These are phyloP conservation scores for Pseudopyrenochaeta lycopersici DNA, from an alignment of 2,329 filamentous ascomycete species.

Conservation along the genomic window DNA sequence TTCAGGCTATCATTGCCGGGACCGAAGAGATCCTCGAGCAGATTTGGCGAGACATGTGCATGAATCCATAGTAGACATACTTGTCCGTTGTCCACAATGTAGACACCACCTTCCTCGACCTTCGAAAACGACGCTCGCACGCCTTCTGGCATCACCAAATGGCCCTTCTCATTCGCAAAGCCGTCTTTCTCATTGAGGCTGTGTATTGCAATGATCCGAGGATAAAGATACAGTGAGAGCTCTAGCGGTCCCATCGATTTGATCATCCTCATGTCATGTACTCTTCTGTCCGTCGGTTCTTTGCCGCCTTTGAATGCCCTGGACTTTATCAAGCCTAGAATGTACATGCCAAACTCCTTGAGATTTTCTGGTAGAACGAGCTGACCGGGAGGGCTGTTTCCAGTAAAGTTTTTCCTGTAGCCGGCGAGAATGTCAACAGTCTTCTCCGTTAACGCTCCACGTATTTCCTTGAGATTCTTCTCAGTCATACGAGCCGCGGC, in stretches of 20 bases:
- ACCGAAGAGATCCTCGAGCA: constrained; percentile 90
- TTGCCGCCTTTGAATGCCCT: constrained; percentile 91
- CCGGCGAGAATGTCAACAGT: constrained; percentile 90
- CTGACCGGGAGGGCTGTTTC: constrained; percentile 86
- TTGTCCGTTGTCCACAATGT: constrained; percentile 95
- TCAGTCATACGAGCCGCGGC: constrained; percentile 85
- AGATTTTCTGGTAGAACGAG: constrained; percentile 94
- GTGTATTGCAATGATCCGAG: constrained; percentile 90
- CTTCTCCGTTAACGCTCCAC: constrained; percentile 84
- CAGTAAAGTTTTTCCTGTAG: constrained; percentile 92
- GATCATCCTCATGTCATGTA: constrained; percentile 91
- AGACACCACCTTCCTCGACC: constrained; percentile 91
- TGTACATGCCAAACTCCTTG: constrained; percentile 97
- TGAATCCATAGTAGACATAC: constrained; percentile 93
- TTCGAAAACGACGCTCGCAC: constrained; percentile 85
- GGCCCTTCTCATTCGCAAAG: constrained; percentile 90
- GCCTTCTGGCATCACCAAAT: constrained; percentile 82
- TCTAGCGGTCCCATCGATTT: constrained; percentile 87
- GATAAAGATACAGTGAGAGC: constrained; percentile 91
- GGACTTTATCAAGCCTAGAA: constrained; percentile 87
- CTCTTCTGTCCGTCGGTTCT: constrained; percentile 88
- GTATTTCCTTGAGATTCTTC: constrained; percentile 82
- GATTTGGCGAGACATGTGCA: constrained; percentile 87
- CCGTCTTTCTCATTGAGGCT: constrained; percentile 87
- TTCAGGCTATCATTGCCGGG: constrained; percentile 75